phyloP scores from a whole-genome alignment of 768 basidiomycete species.

The Rhodotorula diobovata region DNA sequence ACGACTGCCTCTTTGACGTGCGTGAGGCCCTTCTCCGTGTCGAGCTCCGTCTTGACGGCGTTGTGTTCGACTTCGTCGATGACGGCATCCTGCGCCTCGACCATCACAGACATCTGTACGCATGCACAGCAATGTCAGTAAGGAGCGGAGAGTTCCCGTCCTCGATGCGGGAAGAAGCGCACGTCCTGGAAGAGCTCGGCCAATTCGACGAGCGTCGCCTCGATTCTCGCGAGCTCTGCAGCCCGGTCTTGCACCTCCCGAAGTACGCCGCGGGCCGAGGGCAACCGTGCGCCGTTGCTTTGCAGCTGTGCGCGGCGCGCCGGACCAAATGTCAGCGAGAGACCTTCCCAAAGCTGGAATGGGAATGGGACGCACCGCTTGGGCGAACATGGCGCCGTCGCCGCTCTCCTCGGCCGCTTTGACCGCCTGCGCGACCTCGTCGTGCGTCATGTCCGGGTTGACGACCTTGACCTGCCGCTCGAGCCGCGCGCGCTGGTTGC shows the following conservation, averaged over 20 bases:
- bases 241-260: conserved; percentile 83
- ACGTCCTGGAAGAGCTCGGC: conserved; percentile 81
- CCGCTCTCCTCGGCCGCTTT: conserved; percentile 25
- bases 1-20: conserved; percentile 79
- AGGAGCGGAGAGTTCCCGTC: neutral
- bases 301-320: conserved; percentile 24
- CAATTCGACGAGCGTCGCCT: conserved; percentile 74
- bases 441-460: conserved; percentile 17
- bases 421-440: conserved; percentile 16
- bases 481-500: conserved; percentile 49
- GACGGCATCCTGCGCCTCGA: conserved; percentile 71
- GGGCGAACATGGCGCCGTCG: conserved; percentile 19
- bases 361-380: conserved; percentile 18
- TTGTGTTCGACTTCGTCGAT: conserved; percentile 61
- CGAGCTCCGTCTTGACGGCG: conserved; percentile 59
- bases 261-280: conserved; percentile 68
- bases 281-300: conserved; percentile 63
- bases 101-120: conserved; percentile 66
- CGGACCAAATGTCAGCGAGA: conserved; percentile 57
- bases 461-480: conserved; percentile 51
- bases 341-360: neutral
- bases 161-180: neutral
- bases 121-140: neutral
- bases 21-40: conserved; percentile 65
- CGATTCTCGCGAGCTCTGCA: conserved; percentile 73